Percentiles rank a stretch among this genome's conserved stretches.
phyloP scores from a whole-genome alignment of 2,329 filamentous ascomycete species.

The Trichocomaceae sp. region DNA sequence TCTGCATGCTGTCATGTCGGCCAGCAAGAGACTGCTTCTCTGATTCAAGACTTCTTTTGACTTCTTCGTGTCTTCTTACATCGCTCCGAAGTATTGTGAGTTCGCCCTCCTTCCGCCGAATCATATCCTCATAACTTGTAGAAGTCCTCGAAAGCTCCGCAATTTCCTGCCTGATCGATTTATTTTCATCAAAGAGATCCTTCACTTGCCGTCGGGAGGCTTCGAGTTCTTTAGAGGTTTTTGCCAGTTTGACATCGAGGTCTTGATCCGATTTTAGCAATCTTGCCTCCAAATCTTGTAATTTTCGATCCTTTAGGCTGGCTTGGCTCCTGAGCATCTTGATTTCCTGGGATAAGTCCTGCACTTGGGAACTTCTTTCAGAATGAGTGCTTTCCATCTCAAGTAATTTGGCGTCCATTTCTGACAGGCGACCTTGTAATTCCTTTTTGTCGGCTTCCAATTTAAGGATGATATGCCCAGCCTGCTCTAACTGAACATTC shows the following conservation, averaged over 20 bases:
- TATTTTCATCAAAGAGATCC: constrained; percentile 72
- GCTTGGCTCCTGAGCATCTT: constrained; percentile 89
- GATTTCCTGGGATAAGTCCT: constrained; percentile 71
- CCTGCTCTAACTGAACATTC: constrained; percentile 81
- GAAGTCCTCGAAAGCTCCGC: constrained; percentile 83
- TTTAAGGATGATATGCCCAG: constrained; percentile 74
- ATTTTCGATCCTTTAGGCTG: constrained; percentile 79
- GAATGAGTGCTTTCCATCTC: constrained; percentile 65
- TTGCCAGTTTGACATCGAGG: constrained; percentile 73
- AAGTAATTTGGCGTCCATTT: constrained; percentile 64
- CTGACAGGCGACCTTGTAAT: constrained; percentile 59
- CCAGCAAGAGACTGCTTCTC: constrained; percentile 64
- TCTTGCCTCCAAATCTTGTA: constrained; percentile 77
- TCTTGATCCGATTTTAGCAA: constrained; percentile 82
- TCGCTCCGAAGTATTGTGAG: constrained; percentile 77
- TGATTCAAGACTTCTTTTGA: constrained; percentile 69
- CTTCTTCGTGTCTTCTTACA: constrained; percentile 72
- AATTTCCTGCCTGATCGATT: constrained; percentile 75
- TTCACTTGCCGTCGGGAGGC: constrained; percentile 66
- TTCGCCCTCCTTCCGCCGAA: constrained; percentile 91
- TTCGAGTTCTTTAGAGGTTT: constrained; percentile 72
- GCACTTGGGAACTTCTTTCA: constrained; percentile 68
- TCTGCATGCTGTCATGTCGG: constrained; percentile 73
- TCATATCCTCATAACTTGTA: constrained; percentile 88
- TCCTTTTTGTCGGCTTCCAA: constrained; percentile 81